A percentile compares a stretch with the other conserved stretches of the same genome.
These are phyloP conservation scores for Psophocarpus tetragonolobus DNA, from an alignment of 306 rosid genomes.

Conservation along the genomic window DNA sequence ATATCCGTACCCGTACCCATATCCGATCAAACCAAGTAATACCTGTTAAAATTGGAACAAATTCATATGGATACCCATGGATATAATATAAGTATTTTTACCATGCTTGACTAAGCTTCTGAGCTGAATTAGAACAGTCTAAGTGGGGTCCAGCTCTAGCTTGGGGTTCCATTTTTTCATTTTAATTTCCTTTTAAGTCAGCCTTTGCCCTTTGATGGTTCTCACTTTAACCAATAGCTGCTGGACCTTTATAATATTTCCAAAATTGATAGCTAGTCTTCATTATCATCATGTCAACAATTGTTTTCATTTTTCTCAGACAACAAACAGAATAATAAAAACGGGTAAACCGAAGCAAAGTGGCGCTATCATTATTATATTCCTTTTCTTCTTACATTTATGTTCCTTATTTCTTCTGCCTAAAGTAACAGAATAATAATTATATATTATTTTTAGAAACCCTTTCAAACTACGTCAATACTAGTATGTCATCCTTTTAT, in stretches of 20 bases:
- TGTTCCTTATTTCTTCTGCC: not conserved
- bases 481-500: conserved; percentile 1
- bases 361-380: not conserved
- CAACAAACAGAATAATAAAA: not conserved
- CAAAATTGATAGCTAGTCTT: not conserved
- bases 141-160: conserved; percentile 33
- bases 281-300: conserved; percentile 18
- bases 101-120: too few species aligned
- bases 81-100: too few species aligned
- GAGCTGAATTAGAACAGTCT: not conserved
- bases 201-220: not conserved
- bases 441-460: not conserved
- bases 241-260: not conserved
- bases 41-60: too few species aligned
- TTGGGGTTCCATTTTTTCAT: not conserved
- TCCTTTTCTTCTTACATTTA: not conserved
- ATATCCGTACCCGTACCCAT: too few species aligned
- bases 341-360: not conserved
- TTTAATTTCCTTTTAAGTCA: not conserved
- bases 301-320: not conserved
- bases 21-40: too few species aligned
- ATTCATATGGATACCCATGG: too few species aligned
- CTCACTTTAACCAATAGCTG: not conserved
- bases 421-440: conserved; percentile 18
- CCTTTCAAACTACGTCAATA: conserved; percentile 26